These are phyloP conservation scores for Daldinia bambusicola DNA, from an alignment of 495 filamentous ascomycete species.

Conservation along the genomic window DNA sequence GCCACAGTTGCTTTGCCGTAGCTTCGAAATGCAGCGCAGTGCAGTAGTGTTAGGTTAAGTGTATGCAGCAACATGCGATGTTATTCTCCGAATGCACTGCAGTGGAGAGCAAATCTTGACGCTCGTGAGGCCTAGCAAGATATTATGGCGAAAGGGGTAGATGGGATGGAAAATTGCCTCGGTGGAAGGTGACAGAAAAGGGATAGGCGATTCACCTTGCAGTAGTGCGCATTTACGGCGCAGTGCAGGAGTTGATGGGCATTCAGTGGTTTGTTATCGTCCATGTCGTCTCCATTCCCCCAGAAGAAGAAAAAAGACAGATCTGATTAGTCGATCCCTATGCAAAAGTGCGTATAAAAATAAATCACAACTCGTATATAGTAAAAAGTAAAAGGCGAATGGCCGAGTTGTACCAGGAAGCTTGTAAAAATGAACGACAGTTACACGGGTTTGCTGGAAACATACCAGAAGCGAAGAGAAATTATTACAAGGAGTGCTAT, in stretches of 20 bases:
- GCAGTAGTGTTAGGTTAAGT: neutral
- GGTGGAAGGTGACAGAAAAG: constrained; percentile 30
- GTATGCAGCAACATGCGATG: constrained; percentile 32
- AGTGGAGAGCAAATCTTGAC: constrained; percentile 34
- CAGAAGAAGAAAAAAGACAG: constrained; percentile 13
- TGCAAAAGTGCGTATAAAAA: too few relatives aligned
- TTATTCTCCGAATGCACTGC: constrained; percentile 39
- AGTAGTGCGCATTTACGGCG: constrained; percentile 23
- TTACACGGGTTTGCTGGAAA: constrained; percentile 27
- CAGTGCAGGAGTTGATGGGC: neutral
- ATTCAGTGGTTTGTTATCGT: constrained; percentile 1
- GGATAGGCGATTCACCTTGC: constrained; percentile 43
- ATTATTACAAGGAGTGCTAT: constrained; percentile 33
- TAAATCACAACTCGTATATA: constrained; percentile 26
- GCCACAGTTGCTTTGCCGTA: constrained; percentile 15
- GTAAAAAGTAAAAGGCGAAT: constrained; percentile 5
- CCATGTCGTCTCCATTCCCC: constrained; percentile 21
- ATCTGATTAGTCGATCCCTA: constrained; percentile 30
- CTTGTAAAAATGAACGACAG: constrained; percentile 33
- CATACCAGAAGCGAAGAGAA: constrained; percentile 25
- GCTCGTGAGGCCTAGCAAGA: constrained; percentile 32
- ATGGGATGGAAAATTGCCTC: constrained; percentile 23
- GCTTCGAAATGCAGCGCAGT: constrained; percentile 15
- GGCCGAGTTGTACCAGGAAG: constrained; percentile 21
- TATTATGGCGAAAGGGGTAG: constrained; percentile 31